These are phyloP conservation scores for Filosporella fistucella DNA, from an alignment of 495 filamentous ascomycete genomes.

Conservation along the genomic window DNA sequence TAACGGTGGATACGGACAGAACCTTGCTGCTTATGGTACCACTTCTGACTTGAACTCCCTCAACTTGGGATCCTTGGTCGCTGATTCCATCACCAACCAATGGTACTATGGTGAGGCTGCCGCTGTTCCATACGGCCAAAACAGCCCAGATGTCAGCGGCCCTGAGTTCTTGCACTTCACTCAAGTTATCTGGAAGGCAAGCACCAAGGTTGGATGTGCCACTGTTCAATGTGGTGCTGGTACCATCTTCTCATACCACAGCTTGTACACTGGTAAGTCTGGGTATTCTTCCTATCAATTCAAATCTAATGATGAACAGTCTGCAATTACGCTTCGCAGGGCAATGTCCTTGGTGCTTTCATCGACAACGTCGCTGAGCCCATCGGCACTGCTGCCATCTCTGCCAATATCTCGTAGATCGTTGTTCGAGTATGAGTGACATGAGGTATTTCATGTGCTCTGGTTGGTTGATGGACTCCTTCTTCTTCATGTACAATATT, in stretches of 20 bases:
- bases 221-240: constrained; percentile 47
- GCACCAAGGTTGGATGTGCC: constrained; percentile 69
- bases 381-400: constrained; percentile 6
- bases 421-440: background rate
- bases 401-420: constrained; percentile 1
- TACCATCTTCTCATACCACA: constrained; percentile 40
- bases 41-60: constrained; percentile 17
- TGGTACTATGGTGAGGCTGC: constrained; percentile 76
- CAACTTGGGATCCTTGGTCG: constrained; percentile 41
- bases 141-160: constrained; percentile 47
- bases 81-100: constrained; percentile 62
- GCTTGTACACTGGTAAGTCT: constrained; percentile 74
- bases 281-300: constrained; percentile 29
- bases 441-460: constrained; percentile 5
- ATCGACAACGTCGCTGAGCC: constrained; percentile 12
- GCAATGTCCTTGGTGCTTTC: constrained; percentile 18
- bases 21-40: constrained; percentile 56
- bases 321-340: constrained; percentile 78
- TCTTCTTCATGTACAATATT: constrained; percentile 22
- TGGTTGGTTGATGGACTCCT: constrained; percentile 12
- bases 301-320: background rate
- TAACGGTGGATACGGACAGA: constrained; percentile 73
- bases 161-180: constrained; percentile 86
- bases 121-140: constrained; percentile 26
- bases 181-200: constrained; percentile 82